These are phyloP conservation scores for Fusarium papillatum DNA, from an alignment of 2,329 filamentous ascomycete genomes.

Conservation along the genomic window DNA sequence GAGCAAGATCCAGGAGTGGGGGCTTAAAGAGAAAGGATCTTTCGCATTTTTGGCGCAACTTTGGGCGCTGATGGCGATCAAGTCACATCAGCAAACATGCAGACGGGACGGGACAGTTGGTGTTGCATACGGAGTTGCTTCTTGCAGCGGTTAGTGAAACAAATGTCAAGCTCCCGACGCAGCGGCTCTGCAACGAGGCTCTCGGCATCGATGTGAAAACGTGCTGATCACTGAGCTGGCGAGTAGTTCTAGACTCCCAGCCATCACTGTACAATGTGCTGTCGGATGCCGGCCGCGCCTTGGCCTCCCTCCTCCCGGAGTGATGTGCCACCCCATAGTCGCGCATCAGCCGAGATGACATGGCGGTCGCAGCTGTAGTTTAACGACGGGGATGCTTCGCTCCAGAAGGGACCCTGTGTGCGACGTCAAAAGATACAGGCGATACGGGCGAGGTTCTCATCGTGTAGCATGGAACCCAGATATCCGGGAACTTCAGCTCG, in stretches of 20 bases:
- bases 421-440: not conserved
- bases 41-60: not conserved
- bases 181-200: slow-evolving; percentile 17
- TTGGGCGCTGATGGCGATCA: not conserved
- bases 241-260: slow-evolving; percentile 17
- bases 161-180: not conserved
- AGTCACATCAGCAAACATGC: slow-evolving; percentile 22
- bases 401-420: not conserved
- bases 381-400: not conserved
- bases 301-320: not conserved
- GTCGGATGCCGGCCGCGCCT: slow-evolving; percentile 10
- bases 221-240: slow-evolving; percentile 13
- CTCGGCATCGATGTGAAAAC: not conserved
- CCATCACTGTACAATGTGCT: not conserved
- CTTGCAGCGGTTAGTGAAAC: slow-evolving; percentile 8
- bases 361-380: slow-evolving; percentile 16
- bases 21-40: slow-evolving; percentile 20
- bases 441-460: not conserved
- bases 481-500: slow-evolving; percentile 11
- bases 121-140: slow-evolving; percentile 1
- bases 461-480: not conserved
- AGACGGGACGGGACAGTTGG: slow-evolving; percentile 3
- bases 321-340: not conserved
- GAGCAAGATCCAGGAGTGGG: slow-evolving; percentile 12
- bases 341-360: slow-evolving; percentile 10